Evolutionary conservation across 225 moss, liverwort and hornwort genomes (phyloP).

Genomic region (Neckera pumila): DNA sequence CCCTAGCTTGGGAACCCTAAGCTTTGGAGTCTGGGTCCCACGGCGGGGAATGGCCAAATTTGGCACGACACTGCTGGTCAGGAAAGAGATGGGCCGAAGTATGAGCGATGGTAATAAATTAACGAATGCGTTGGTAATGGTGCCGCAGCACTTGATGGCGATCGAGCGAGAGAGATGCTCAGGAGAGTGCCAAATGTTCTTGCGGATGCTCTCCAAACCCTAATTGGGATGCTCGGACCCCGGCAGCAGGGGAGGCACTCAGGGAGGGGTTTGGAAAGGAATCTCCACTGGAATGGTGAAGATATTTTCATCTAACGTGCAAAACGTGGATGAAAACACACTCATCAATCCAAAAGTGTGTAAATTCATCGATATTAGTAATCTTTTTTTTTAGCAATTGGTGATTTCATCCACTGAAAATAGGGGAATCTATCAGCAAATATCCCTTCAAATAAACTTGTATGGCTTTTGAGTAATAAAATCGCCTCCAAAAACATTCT

Average conservation of each 20-base stretch:
- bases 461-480: not conserved
- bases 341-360: no score
- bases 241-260: no score
- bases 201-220: not conserved
- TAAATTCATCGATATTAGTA: no score
- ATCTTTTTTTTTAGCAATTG: not conserved
- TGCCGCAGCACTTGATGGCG: not conserved
- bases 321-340: no score
- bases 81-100: not conserved
- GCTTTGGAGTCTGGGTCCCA: not conserved
- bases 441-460: not conserved
- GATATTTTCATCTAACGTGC: no score
- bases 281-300: no score
- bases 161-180: not conserved
- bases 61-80: not conserved
- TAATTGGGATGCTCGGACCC: not conserved
- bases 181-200: not conserved
- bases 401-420: not conserved
- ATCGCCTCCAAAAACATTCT: accelerated
- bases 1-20: not conserved
- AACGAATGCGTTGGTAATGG: not conserved
- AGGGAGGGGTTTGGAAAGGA: no score
- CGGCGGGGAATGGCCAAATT: not conserved
- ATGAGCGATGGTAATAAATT: not conserved
- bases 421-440: not conserved